Conservation (phyloP, 331 rosid species). For the Rhamnella rubrinervis region DNA sequence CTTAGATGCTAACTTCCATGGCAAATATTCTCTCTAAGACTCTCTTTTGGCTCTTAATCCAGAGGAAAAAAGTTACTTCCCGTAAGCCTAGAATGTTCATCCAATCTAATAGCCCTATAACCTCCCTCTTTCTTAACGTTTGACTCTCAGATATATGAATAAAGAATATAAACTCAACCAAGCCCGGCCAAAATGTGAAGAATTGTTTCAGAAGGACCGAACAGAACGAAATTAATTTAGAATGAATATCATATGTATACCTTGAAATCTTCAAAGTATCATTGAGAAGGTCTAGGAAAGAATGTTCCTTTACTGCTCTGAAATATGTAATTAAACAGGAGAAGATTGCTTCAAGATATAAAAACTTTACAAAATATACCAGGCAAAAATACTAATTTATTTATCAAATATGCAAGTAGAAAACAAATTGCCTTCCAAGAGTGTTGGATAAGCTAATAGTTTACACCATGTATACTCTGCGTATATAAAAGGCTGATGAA, state of each 20-base stretch:
- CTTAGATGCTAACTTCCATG: slow-evolving; percentile 9
- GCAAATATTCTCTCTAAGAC: slow-evolving; percentile 27
- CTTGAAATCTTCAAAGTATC: neutral
- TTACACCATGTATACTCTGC: slow-evolving; percentile 18
- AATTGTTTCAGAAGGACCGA: neutral
- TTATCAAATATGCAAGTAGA: slow-evolving; percentile 1
- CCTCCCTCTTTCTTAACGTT: slow-evolving; percentile 3
- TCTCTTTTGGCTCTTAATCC: slow-evolving; percentile 10
- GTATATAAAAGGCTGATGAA: slow-evolving; percentile 13
- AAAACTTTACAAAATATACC: slow-evolving; percentile 13
- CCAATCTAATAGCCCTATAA: slow-evolving; percentile 4
- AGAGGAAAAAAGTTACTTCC: slow-evolving; percentile 10
- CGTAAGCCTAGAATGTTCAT: slow-evolving; percentile 21
- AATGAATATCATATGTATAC: too few species aligned
- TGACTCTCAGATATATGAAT: neutral
- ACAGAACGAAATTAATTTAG: neutral
- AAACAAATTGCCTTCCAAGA: slow-evolving; percentile 24
- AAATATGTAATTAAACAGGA: neutral
- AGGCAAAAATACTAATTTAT: slow-evolving; percentile 19
- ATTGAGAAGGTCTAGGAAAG: neutral
- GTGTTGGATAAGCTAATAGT: slow-evolving; percentile 15
- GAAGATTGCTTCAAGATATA: slow-evolving; percentile 7
- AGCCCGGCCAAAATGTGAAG: neutral
- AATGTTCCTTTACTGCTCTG: slow-evolving; percentile 5
- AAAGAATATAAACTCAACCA: neutral